Evolutionary conservation across 345 rosid genomes (phyloP).

Genomic region (Populus alba): DNA sequence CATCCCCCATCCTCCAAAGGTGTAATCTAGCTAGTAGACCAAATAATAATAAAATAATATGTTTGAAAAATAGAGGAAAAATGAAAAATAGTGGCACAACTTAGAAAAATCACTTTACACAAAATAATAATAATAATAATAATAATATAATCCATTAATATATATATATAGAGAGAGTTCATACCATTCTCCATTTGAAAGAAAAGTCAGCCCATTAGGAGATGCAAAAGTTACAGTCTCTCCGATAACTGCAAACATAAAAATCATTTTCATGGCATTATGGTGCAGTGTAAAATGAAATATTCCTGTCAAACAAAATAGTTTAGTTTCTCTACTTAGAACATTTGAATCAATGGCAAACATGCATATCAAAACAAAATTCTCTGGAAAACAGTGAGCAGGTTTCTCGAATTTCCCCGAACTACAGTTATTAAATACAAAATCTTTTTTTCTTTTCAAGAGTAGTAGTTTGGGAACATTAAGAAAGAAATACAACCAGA

Average conservation of each 20-base stretch:
- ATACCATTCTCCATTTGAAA: slow-evolving; percentile 97
- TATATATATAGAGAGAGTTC: slow-evolving; percentile 12
- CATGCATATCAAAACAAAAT: not conserved
- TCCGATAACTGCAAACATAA: slow-evolving; percentile 71
- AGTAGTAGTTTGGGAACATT: too few species aligned
- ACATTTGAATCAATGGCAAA: not conserved
- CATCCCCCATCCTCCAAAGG: too few species aligned
- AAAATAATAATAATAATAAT: not conserved
- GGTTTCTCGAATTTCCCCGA: not conserved
- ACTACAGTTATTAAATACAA: too few species aligned
- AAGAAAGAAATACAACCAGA: not conserved
- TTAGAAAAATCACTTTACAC: not conserved
- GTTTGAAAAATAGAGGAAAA: not conserved
- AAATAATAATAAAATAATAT: too few species aligned
- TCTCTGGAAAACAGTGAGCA: not conserved
- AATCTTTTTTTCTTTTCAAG: too few species aligned
- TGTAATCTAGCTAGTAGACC: too few species aligned
- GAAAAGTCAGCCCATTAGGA: slow-evolving; percentile 57
- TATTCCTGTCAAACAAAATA: not conserved
- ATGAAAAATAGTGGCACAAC: not conserved
- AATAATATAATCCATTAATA: not conserved
- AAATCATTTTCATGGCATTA: slow-evolving; percentile 15
- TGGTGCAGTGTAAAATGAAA: not conserved
- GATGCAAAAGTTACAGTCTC: slow-evolving; percentile 81
- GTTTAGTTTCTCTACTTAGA: not conserved